Evolutionary conservation across 352 stramenopile species (phyloP).

Genomic region (Pythium phragmiticola): DNA sequence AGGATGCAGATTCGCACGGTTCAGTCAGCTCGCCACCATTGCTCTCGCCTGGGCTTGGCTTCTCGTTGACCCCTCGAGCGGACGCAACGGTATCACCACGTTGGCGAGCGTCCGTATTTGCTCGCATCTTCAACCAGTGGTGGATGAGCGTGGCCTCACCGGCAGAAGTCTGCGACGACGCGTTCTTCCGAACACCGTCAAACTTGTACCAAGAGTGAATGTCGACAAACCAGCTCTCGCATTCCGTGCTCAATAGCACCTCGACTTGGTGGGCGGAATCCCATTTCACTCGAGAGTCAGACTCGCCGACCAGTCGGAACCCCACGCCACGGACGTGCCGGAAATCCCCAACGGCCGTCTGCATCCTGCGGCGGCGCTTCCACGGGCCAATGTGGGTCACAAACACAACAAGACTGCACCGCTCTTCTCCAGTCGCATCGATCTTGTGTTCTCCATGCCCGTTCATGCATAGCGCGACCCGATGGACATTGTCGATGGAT

Average conservation of each 20-base stretch:
- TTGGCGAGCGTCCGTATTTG: background rate
- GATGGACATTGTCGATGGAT: slow-evolving; percentile 8
- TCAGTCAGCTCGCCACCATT: background rate
- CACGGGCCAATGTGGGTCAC: slow-evolving; percentile 23
- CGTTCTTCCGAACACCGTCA: background rate
- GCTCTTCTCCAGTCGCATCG: background rate
- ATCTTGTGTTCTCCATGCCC: background rate
- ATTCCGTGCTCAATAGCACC: slow-evolving; percentile 12
- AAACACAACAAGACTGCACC: slow-evolving; percentile 16
- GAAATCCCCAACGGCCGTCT: slow-evolving; percentile 4
- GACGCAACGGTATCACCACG: background rate
- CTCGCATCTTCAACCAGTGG: background rate
- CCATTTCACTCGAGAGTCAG: slow-evolving; percentile 3
- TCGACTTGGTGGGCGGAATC: slow-evolving; percentile 13
- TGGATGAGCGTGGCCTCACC: background rate
- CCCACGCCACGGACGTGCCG: slow-evolving; percentile 21
- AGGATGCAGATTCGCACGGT: background rate
- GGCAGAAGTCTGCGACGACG: background rate
- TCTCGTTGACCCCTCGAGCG: background rate
- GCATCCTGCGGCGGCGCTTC: slow-evolving; percentile 13
- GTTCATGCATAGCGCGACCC: slow-evolving; percentile 14
- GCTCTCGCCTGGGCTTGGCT: background rate
- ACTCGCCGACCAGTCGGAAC: background rate
- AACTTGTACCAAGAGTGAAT: slow-evolving; percentile 11
- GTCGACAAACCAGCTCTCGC: slow-evolving; percentile 20